phyloP scores from a whole-genome alignment of 2,329 filamentous ascomycete genomes.

The Rutstroemia sp. region DNA sequence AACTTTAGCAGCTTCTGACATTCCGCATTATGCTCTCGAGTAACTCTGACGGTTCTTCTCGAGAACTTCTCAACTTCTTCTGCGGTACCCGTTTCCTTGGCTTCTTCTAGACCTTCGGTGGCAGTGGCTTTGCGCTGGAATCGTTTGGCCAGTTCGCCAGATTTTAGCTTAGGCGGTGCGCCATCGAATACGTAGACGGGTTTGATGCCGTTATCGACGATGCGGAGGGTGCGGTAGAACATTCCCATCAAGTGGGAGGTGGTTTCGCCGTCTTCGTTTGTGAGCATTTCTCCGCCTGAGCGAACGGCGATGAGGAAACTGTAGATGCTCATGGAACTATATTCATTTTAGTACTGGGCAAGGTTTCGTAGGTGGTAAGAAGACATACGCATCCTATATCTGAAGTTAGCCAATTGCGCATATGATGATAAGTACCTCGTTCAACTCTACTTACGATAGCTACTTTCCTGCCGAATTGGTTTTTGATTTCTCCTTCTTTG shows the following conservation, averaged over 20 bases:
- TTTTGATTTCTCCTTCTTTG: conserved; percentile 97
- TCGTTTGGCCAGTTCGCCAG: conserved; percentile 90
- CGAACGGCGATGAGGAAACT: conserved; percentile 97
- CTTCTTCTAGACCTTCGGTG: conserved; percentile 82
- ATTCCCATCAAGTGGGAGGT: conserved; percentile 98
- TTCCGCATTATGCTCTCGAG: conserved; percentile 93
- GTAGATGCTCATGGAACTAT: conserved; percentile 95
- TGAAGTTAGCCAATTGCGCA: conserved; percentile 14
- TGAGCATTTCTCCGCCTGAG: conserved; percentile 93
- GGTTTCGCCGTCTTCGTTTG: conserved; percentile 89
- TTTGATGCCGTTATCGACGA: conserved; percentile 98
- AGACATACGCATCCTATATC: conserved; percentile 49
- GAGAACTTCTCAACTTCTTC: conserved; percentile 99
- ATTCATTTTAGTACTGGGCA: conserved; percentile 11
- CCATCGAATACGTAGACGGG: conserved; percentile 97
- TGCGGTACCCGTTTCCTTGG: conserved; percentile 93
- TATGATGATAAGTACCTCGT: neutral
- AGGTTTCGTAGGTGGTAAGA: neutral
- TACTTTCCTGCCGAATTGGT: conserved; percentile 96
- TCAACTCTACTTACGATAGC: conserved; percentile 65
- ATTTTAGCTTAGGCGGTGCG: conserved; percentile 94
- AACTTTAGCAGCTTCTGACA: conserved; percentile 85
- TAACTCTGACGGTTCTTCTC: conserved; percentile 83
- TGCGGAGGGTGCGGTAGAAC: conserved; percentile 97
- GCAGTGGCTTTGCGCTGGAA: conserved; percentile 94